phyloP scores from a whole-genome alignment of 108 stramenopile genomes.

The Fragilaria crotonensis region DNA sequence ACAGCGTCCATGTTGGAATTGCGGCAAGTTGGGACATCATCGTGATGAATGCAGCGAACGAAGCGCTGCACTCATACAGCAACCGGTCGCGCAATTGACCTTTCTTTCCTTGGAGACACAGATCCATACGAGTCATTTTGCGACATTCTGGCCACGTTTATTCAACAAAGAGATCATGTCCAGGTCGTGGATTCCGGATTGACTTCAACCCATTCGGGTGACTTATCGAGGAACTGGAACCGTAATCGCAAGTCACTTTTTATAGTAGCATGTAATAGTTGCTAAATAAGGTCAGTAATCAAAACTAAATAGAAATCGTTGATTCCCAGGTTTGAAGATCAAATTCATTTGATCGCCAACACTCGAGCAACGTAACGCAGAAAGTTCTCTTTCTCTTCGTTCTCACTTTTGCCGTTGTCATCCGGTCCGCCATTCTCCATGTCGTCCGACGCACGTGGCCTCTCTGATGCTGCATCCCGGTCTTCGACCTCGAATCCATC shows the following conservation, averaged over 20 bases:
- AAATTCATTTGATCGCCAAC: too few relatives aligned
- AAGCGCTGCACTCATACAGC: neutral
- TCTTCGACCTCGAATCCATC: too few relatives aligned
- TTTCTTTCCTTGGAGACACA: conserved; percentile 23
- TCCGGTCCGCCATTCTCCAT: too few relatives aligned
- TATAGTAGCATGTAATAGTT: conserved; percentile 46
- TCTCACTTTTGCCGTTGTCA: too few relatives aligned
- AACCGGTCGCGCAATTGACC: conserved; percentile 19
- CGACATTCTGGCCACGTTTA: conserved; percentile 27
- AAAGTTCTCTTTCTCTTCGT: too few relatives aligned
- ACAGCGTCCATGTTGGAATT: conserved; percentile 54
- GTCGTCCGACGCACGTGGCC: too few relatives aligned
- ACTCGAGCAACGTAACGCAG: too few relatives aligned
- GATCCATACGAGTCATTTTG: conserved; percentile 43
- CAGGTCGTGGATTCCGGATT: conserved; percentile 39
- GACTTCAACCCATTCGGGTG: conserved; percentile 19
- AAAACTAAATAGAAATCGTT: too few relatives aligned
- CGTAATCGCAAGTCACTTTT: conserved; percentile 45
- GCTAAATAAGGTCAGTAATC: too few relatives aligned
- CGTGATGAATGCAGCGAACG: conserved; percentile 34
- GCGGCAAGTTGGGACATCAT: conserved; percentile 41
- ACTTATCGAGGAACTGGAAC: conserved; percentile 59
- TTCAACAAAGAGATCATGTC: conserved; percentile 23
- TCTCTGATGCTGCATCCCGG: too few relatives aligned
- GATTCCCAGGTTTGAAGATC: too few relatives aligned